Percentiles rank a stretch among this genome's conserved stretches.
Conservation (phyloP, 768 basidiomycete species). For the Termitomyces sp. region DNA sequence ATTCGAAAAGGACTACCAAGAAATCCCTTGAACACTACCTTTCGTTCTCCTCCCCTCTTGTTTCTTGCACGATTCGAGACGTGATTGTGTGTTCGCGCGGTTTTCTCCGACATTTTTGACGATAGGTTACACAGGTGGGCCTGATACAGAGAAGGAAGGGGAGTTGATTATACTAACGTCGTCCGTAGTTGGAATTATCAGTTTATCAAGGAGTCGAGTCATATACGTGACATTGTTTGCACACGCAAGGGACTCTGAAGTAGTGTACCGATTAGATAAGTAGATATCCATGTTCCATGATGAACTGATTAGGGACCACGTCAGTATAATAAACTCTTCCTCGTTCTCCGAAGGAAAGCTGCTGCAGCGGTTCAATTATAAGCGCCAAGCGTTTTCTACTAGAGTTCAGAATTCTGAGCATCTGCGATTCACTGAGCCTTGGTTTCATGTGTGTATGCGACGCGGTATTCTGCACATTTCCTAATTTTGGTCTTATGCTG, state of each 20-base stretch:
- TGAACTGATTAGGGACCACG: too few relatives aligned
- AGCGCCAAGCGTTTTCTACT: not conserved
- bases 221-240: too few relatives aligned
- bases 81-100: constrained; percentile 51
- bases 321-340: too few relatives aligned
- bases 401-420: not conserved
- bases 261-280: too few relatives aligned
- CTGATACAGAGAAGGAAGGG: not conserved
- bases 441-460: not conserved
- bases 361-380: too few relatives aligned
- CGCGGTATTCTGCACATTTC: not conserved
- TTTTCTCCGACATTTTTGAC: constrained; percentile 45
- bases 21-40: constrained; percentile 63
- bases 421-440: not conserved
- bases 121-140: not conserved
- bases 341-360: too few relatives aligned
- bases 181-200: not conserved
- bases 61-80: constrained; percentile 60
- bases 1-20: constrained; percentile 72
- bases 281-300: too few relatives aligned
- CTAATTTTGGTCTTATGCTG: not conserved
- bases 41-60: constrained; percentile 46
- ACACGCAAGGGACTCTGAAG: too few relatives aligned
- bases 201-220: too few relatives aligned
- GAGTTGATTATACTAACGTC: not conserved